These are phyloP conservation scores for Physcia stellaris DNA, from an alignment of 495 filamentous ascomycete genomes.

Conservation along the genomic window DNA sequence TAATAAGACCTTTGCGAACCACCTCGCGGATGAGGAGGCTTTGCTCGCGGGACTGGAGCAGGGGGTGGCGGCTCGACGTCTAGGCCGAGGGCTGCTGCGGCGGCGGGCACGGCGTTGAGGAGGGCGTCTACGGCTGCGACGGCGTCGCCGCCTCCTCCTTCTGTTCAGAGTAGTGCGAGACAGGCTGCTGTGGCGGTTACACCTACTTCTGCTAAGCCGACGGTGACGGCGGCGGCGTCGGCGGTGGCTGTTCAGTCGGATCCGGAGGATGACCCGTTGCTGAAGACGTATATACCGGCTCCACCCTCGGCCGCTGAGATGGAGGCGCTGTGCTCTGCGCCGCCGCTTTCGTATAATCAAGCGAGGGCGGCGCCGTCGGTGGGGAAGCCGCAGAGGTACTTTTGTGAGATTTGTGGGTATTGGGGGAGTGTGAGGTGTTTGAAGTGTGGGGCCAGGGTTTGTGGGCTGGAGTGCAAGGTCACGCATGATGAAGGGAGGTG, in stretches of 20 bases:
- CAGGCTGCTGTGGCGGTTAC: too few relatives aligned
- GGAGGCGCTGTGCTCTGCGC: slow-evolving; percentile 49
- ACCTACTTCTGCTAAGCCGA: too few relatives aligned
- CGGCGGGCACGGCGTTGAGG: slow-evolving; percentile 17
- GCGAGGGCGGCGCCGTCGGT: slow-evolving; percentile 48
- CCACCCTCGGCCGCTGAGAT: slow-evolving; percentile 56
- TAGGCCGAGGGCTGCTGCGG: slow-evolving; percentile 22
- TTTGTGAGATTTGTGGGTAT: slow-evolving; percentile 86
- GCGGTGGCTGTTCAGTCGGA: too few relatives aligned
- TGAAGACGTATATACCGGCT: slow-evolving; percentile 45
- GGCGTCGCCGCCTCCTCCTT: slow-evolving; percentile 1
- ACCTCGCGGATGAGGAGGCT: slow-evolving; percentile 79
- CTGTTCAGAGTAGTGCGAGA: too few relatives aligned
- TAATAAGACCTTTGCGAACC: slow-evolving; percentile 84
- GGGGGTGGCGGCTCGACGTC: slow-evolving; percentile 1
- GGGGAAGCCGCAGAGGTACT: slow-evolving; percentile 46
- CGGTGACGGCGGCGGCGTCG: too few relatives aligned
- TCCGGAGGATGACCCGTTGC: slow-evolving; percentile 49
- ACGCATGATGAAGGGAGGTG: slow-evolving; percentile 72
- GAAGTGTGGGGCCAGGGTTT: slow-evolving; percentile 69
- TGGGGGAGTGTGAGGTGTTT: slow-evolving; percentile 80
- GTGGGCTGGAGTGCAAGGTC: slow-evolving; percentile 69
- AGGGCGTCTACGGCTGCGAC: slow-evolving; percentile 1
- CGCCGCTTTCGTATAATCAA: slow-evolving; percentile 67
- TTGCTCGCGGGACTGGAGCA: slow-evolving; percentile 27